Evolutionary conservation across 2,329 filamentous ascomycete species (phyloP).

Genomic region (Truncatella angustata): DNA sequence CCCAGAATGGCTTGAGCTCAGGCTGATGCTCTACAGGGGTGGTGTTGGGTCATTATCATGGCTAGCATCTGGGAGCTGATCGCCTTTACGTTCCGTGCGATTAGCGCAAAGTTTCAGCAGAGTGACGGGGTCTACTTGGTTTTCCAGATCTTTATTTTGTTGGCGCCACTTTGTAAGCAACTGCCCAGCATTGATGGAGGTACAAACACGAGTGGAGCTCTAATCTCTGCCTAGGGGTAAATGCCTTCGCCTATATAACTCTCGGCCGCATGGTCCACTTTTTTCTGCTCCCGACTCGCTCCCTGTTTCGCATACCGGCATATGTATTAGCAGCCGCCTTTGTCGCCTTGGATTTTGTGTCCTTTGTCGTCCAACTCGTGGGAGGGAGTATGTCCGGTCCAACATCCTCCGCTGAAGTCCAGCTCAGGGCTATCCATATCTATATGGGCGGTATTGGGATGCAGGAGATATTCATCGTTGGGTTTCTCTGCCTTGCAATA

Average conservation of each 20-base stretch:
- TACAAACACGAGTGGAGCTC: neutral
- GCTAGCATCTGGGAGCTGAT: slow-evolving; percentile 30
- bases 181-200: neutral
- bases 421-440: slow-evolving; percentile 34
- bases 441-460: slow-evolving; percentile 55
- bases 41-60: slow-evolving; percentile 37
- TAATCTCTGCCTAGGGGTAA: slow-evolving; percentile 32
- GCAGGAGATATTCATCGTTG: slow-evolving; percentile 48
- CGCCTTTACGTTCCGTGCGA: slow-evolving; percentile 26
- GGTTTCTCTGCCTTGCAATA: slow-evolving; percentile 40
- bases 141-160: slow-evolving; percentile 27
- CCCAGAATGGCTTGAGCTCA: no score
- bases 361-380: slow-evolving; percentile 32
- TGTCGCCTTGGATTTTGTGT: slow-evolving; percentile 38
- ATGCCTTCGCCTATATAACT: slow-evolving; percentile 46
- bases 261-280: slow-evolving; percentile 44
- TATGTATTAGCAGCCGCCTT: slow-evolving; percentile 35
- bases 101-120: slow-evolving; percentile 27
- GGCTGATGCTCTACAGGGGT: slow-evolving; percentile 17
- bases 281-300: slow-evolving; percentile 33
- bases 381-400: slow-evolving; percentile 29
- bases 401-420: slow-evolving; percentile 21
- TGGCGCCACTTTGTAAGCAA: slow-evolving; percentile 28
- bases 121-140: slow-evolving; percentile 20
- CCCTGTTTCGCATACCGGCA: slow-evolving; percentile 36